Percentiles rank a stretch among this genome's conserved stretches.
phyloP scores from a whole-genome alignment of 257 asterid species.

The Cynanchum wilfordii region DNA sequence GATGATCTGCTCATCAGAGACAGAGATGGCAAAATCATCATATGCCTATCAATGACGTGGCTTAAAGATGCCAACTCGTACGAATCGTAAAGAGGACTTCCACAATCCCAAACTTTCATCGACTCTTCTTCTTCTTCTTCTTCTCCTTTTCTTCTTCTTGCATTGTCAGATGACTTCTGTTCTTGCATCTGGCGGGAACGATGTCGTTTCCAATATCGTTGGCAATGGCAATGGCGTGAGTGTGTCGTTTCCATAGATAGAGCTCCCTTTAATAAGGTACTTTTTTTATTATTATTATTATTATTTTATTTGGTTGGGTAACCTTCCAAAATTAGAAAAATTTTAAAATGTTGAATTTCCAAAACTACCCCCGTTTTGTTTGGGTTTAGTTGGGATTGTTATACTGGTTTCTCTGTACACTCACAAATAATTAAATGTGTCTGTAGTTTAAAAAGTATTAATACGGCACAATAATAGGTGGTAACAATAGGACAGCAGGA shows the following conservation, averaged over 20 bases:
- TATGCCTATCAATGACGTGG: conserved; percentile 50
- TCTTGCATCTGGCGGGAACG: conserved; percentile 3
- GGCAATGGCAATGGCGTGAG: background rate
- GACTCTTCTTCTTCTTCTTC: conserved; percentile 5
- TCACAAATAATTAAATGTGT: too few species aligned
- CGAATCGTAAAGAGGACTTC: conserved; percentile 72
- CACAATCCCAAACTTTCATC: conserved; percentile 56
- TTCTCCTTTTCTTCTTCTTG: conserved; percentile 11
- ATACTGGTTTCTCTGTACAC: too few species aligned
- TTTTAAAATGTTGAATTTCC: conserved; percentile 3
- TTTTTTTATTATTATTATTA: too few species aligned
- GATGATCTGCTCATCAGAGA: conserved; percentile 24
- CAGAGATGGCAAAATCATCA: conserved; percentile 40
- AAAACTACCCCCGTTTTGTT: background rate
- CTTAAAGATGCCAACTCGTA: conserved; percentile 48
- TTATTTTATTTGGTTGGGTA: conserved; percentile 1
- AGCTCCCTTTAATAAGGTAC: too few species aligned
- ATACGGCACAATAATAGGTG: too few species aligned
- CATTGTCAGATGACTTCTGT: conserved; percentile 3
- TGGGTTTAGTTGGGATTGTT: too few species aligned
- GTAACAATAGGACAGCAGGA: background rate
- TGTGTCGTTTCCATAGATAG: too few species aligned
- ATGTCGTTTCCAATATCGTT: conserved; percentile 2
- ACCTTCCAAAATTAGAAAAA: conserved; percentile 5
- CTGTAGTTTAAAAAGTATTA: too few species aligned